phyloP scores from a whole-genome alignment of 2,329 filamentous ascomycete genomes.

The Fusarium armeniacum region DNA sequence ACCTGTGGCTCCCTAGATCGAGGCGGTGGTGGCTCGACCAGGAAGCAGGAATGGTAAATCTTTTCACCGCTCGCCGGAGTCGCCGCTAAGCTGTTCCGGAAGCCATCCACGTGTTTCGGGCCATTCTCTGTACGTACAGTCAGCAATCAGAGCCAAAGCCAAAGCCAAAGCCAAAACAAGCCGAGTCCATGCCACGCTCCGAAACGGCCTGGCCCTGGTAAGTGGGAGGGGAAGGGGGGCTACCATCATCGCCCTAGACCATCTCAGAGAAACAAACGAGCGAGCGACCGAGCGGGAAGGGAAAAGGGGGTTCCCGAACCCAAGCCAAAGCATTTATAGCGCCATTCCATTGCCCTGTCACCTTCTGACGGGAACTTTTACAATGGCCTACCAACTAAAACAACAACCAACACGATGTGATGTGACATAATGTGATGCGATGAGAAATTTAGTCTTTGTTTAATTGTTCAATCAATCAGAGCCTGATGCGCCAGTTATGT shows the following conservation, averaged over 20 bases:
- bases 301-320: slow-evolving; percentile 43
- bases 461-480: background rate
- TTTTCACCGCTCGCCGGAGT: slow-evolving; percentile 48
- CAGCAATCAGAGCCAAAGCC: slow-evolving; percentile 21
- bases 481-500: background rate
- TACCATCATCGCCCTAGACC: slow-evolving; percentile 15
- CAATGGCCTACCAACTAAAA: slow-evolving; percentile 7
- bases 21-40: slow-evolving; percentile 37
- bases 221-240: slow-evolving; percentile 9
- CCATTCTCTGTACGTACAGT: slow-evolving; percentile 31
- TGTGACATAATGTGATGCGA: background rate
- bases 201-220: slow-evolving; percentile 32
- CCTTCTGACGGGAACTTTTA: slow-evolving; percentile 15
- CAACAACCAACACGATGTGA: slow-evolving; percentile 14
- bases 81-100: slow-evolving; percentile 50
- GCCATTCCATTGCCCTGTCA: slow-evolving; percentile 40
- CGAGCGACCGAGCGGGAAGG: slow-evolving; percentile 38
- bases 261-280: slow-evolving; percentile 36
- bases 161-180: slow-evolving; percentile 6
- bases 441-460: background rate
- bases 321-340: slow-evolving; percentile 34
- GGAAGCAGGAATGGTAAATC: slow-evolving; percentile 41
- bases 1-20: slow-evolving; percentile 34
- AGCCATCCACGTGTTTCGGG: slow-evolving; percentile 49
- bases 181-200: slow-evolving; percentile 11